A percentile compares a stretch with the other conserved stretches of the same genome.
Evolutionary conservation across 2,329 filamentous ascomycete species (phyloP).

Genomic region (Fusarium staphyleae): DNA sequence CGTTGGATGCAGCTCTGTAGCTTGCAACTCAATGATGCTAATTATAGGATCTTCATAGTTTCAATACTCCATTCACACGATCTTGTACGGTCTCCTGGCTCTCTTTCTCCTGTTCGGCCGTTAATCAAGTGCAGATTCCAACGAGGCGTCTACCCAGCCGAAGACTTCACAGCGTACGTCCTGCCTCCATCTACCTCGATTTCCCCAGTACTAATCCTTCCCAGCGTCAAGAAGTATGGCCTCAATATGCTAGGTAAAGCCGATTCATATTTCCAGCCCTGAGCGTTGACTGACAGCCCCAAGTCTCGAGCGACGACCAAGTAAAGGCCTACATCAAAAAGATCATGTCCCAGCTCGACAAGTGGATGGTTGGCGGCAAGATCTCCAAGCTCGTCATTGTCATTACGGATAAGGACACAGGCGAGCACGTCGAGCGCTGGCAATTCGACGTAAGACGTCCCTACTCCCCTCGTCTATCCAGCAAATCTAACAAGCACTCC

Average conservation of each 20-base stretch:
- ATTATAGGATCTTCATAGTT: conserved; percentile 62
- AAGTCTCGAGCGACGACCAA: conserved; percentile 93
- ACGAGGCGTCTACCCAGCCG: conserved; percentile 83
- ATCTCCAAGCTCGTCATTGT: conserved; percentile 97
- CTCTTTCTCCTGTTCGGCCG: neutral
- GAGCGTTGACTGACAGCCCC: conserved; percentile 14
- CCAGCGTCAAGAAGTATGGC: conserved; percentile 93
- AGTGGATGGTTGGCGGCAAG: conserved; percentile 97
- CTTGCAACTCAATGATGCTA: conserved; percentile 19
- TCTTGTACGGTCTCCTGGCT: conserved; percentile 66
- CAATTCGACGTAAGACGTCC: conserved; percentile 80
- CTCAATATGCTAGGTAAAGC: conserved; percentile 87
- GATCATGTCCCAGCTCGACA: conserved; percentile 97
- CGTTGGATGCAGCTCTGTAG: conserved; percentile 52
- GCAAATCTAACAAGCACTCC: conserved; percentile 3
- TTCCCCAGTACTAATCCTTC: conserved; percentile 2
- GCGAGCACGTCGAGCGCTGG: conserved; percentile 95
- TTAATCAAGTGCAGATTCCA: conserved; percentile 71
- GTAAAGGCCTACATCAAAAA: conserved; percentile 99
- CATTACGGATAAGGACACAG: conserved; percentile 95
- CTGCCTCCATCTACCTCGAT: neutral
- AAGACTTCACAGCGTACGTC: conserved; percentile 90
- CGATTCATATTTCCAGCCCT: too few species aligned
- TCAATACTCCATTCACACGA: conserved; percentile 98
- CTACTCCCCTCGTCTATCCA: conserved; percentile 1